Base-by-base conservation (phyloP, 176 grass and related monocot genomes). In the Aegilops umbellulata region DNA sequence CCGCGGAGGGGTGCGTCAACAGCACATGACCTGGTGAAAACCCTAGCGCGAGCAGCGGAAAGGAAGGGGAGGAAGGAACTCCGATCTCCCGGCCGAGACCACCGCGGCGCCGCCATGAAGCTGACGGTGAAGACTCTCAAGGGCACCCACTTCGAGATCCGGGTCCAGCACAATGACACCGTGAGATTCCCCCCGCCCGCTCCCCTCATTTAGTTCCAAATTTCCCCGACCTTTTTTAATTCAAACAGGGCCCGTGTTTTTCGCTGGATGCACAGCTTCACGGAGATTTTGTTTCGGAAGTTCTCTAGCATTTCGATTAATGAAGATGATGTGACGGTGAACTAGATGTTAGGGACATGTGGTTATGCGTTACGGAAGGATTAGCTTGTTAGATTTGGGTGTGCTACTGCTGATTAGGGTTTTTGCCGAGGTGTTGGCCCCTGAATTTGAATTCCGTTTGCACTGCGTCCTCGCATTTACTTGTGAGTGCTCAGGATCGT, bases 91-190 rank as follows among this genome's bases (percentile, higher is more conserved):
- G 6, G 32, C 32, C 26, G 42, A 46, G 70, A 27, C 57, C 17
- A 11, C 34, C 25, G 10, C 80, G 41, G n/a, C 62, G 55, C 32
- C 65, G 65, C 89, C 74, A 98, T 95, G 94, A 95, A 89, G 92
- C 90, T 98, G 44, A 92, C 86, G 64, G 94, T 98, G 92, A 98
- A 91, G 86, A 98, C 90, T 65, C 92, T 95, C 78, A 98, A 92
- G 90, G 97, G 97, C 61, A 80, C 82, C 58, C 90, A 91, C 23
- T 98, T 98, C 86, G 94, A 98, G 88, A 98, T 98, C 82, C 86
- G 86, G 60, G 90, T 94, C 60, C 97, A 92, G 60, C 90, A 84
- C 68, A 86, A 80, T 46, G 94, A 98, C 90, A 92, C 88, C 30
- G 96, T 98, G 90, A 87, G 86, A 69, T 49, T 22, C 39, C 71